These are phyloP conservation scores for Macrotyloma uniflorum DNA, from an alignment of 306 rosid genomes.

Conservation along the genomic window DNA sequence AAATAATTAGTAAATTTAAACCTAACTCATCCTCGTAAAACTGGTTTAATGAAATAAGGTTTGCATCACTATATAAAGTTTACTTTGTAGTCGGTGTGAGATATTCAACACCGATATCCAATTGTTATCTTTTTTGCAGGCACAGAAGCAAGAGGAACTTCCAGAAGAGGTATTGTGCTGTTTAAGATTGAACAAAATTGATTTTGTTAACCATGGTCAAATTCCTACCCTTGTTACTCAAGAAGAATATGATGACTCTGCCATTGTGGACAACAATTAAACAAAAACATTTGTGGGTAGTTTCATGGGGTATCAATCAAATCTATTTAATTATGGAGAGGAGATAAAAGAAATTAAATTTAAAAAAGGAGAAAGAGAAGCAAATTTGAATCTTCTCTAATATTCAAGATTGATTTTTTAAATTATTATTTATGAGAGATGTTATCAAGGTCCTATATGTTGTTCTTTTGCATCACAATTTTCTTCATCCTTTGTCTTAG, in stretches of 20 bases:
- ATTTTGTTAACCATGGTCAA: constrained; percentile 79
- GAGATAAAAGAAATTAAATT: background rate
- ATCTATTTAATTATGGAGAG: constrained; percentile 4
- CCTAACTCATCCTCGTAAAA: no score
- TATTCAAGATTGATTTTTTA: background rate
- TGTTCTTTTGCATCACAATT: background rate
- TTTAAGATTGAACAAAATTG: constrained; percentile 75
- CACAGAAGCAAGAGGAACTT: constrained; percentile 88
- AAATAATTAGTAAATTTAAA: no score
- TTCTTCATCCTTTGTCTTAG: background rate
- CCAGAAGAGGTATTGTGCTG: constrained; percentile 91
- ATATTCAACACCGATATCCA: no score
- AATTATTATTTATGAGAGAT: background rate
- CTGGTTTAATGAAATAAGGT: no score
- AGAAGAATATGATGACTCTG: no score
- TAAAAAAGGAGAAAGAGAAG: background rate
- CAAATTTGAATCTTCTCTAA: background rate
- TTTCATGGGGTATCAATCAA: background rate
- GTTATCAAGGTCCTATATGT: background rate
- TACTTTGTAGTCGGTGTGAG: no score
- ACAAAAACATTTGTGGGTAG: background rate
- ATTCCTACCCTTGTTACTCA: constrained; percentile 70
- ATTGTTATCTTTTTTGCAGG: constrained; percentile 52
- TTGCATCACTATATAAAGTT: no score
- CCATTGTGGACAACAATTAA: background rate